Percentiles rank a stretch among this genome's conserved stretches.
Conservation (phyloP, 140 eudicot genomes). For the Oenanthe javanica region DNA sequence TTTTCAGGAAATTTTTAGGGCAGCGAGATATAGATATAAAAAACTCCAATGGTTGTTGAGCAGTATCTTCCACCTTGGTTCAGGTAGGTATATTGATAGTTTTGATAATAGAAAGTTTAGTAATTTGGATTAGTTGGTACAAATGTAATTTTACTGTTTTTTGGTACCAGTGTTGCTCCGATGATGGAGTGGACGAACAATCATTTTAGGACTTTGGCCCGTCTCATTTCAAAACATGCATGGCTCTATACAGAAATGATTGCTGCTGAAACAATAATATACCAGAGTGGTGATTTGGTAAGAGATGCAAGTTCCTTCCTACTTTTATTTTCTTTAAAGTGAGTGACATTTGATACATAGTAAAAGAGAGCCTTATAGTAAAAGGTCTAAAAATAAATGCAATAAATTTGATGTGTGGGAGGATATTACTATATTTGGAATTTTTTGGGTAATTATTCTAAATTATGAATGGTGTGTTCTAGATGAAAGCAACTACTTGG, state of each 20-base stretch:
- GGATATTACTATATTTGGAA: not conserved
- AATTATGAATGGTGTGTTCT: not conserved
- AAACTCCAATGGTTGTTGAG: conserved; percentile 42
- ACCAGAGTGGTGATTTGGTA: conserved; percentile 85
- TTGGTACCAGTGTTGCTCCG: conserved; percentile 75
- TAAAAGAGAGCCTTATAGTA: not conserved
- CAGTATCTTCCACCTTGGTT: conserved; percentile 79
- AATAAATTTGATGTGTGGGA: not conserved
- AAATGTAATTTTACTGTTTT: not conserved
- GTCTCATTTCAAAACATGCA: conserved; percentile 78
- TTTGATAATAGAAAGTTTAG: not conserved
- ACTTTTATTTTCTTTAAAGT: not conserved
- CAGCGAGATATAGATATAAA: conserved; percentile 2
- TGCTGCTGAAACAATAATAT: conserved; percentile 95
- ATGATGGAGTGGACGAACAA: conserved; percentile 98
- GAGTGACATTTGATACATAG: not conserved
- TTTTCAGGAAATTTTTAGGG: not conserved
- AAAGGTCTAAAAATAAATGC: not conserved
- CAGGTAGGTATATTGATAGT: conserved; percentile 37
- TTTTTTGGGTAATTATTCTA: not conserved
- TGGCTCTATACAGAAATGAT: conserved; percentile 98
- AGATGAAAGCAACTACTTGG: not conserved
- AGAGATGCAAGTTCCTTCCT: not conserved
- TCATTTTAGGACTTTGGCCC: conserved; percentile 78
- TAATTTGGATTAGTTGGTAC: not conserved